Conservation (phyloP, 208 protist species). For the Leishmania braziliensis region DNA sequence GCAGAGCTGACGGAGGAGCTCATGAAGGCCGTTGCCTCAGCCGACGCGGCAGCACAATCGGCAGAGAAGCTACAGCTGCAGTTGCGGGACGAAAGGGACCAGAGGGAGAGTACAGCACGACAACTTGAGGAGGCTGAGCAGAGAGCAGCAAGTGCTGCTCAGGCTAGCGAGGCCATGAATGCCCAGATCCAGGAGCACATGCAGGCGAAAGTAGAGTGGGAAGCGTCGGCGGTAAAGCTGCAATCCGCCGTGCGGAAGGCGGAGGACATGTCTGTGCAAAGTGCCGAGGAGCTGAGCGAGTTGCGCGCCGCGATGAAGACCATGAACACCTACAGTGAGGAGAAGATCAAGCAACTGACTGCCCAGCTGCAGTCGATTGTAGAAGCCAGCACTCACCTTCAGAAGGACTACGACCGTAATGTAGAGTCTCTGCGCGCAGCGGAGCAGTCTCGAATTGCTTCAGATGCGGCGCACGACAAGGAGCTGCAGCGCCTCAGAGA, state of each 20-base stretch:
- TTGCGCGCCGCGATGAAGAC: conserved; percentile 6
- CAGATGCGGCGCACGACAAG: conserved; percentile 1
- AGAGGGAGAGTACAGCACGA: neutral
- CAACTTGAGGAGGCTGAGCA: neutral
- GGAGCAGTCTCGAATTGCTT: neutral
- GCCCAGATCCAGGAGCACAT: neutral
- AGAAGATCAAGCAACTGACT: conserved; percentile 18
- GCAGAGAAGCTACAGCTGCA: neutral
- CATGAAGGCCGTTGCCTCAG: neutral
- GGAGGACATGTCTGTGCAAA: conserved; percentile 6
- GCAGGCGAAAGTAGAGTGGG: conserved; percentile 3
- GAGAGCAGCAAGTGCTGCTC: neutral
- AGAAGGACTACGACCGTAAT: conserved; percentile 9
- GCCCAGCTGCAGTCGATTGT: conserved; percentile 8
- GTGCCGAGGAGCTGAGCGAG: conserved; percentile 6
- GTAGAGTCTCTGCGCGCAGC: neutral
- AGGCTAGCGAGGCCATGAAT: neutral
- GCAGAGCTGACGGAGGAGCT: conserved; percentile 13
- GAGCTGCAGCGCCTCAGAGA: conserved; percentile 9
- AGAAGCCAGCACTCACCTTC: conserved; percentile 9
- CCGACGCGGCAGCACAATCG: neutral
- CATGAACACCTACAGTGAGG: conserved; percentile 5
- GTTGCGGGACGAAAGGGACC: neutral
- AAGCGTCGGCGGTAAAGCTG: neutral
- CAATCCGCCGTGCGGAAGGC: neutral